Evolutionary conservation across 2,329 filamentous ascomycete genomes (phyloP).

Genomic region (Verticillium dahliae): DNA sequence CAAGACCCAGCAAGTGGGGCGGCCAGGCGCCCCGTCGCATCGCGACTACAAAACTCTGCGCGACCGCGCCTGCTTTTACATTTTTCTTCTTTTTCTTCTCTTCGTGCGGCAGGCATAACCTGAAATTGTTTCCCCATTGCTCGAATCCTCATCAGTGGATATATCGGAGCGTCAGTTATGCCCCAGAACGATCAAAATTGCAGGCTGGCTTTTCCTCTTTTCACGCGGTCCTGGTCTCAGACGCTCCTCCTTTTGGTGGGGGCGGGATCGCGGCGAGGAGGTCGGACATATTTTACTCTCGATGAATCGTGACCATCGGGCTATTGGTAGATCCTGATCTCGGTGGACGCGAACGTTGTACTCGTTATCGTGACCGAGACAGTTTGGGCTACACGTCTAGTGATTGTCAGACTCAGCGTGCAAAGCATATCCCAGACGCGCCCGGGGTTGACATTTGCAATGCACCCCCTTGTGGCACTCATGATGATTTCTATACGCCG

Average conservation of each 20-base stretch:
- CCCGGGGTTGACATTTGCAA: not conserved
- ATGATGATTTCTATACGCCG: not conserved
- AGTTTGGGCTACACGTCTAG: too few species aligned
- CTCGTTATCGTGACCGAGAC: too few species aligned
- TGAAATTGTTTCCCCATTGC: slow-evolving; percentile 70
- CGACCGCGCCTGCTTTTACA: slow-evolving; percentile 11
- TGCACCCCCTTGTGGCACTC: not conserved
- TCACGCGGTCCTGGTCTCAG: slow-evolving; percentile 14
- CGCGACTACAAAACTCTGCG: slow-evolving; percentile 1
- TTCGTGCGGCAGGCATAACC: slow-evolving; percentile 76
- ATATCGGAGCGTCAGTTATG: slow-evolving; percentile 66
- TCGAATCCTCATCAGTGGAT: slow-evolving; percentile 57
- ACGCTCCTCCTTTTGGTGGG: slow-evolving; percentile 18
- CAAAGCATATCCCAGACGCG: too few species aligned
- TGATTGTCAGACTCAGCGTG: too few species aligned
- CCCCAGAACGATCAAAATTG: slow-evolving; percentile 76
- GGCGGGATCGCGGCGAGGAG: not conserved
- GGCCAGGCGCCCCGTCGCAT: not conserved
- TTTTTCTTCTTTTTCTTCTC: slow-evolving; percentile 48
- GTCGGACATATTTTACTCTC: slow-evolving; percentile 3
- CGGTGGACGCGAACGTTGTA: too few species aligned
- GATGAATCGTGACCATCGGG: not conserved
- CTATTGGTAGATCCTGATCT: too few species aligned
- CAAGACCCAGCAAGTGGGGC: not conserved
- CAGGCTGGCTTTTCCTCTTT: slow-evolving; percentile 49